Conservation (phyloP, 176 grass and related monocot species). For the Rhynchospora breviuscula region DNA sequence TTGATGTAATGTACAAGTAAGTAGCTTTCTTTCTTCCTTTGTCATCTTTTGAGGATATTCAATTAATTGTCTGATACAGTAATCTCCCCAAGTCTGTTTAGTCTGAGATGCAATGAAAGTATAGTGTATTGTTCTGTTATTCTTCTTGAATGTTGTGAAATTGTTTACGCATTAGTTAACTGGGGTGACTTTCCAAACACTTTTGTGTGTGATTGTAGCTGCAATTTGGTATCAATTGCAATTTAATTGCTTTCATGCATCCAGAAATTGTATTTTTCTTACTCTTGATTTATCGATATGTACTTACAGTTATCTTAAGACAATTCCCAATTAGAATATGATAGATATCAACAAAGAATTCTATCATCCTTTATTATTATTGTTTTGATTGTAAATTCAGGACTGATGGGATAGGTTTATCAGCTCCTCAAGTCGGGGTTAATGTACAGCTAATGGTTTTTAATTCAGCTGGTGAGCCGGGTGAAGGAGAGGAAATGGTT, state of each 20-base stretch:
- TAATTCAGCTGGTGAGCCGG: conserved; percentile 69
- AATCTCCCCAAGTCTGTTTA: no score
- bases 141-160: no score
- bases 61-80: background rate
- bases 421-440: conserved; percentile 86
- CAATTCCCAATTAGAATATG: background rate
- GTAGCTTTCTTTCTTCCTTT: conserved; percentile 1
- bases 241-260: background rate
- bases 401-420: conserved; percentile 95
- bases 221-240: background rate
- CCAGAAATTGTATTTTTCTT: background rate
- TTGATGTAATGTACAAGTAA: conserved; percentile 99
- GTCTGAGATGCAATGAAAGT: background rate
- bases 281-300: background rate
- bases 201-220: background rate
- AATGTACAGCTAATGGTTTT: conserved; percentile 99
- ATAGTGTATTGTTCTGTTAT: no score
- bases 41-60: background rate
- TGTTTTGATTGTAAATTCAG: conserved; percentile 36
- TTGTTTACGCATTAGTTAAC: background rate
- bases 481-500: conserved; percentile 85
- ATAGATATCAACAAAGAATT: background rate
- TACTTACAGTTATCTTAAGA: background rate
- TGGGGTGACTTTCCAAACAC: background rate
- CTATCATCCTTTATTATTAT: background rate